phyloP scores from a whole-genome alignment of 164 flowering plant species.

The Paratinospora sagittata region DNA sequence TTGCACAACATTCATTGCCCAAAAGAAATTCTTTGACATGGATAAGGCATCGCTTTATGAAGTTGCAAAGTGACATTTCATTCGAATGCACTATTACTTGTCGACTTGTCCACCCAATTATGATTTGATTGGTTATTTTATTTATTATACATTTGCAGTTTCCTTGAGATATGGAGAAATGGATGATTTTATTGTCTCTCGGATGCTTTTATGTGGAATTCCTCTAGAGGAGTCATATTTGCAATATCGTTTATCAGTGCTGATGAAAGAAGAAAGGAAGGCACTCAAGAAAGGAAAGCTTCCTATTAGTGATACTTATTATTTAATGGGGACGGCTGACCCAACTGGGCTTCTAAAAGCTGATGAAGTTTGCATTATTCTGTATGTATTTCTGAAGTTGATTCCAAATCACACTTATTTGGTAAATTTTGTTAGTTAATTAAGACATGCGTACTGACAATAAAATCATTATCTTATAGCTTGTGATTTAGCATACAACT shows the following conservation, averaged over 20 bases:
- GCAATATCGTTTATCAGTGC: constrained; percentile 33
- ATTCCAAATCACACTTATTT: background rate
- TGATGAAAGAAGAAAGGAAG: constrained; percentile 40
- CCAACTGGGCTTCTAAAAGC: constrained; percentile 57
- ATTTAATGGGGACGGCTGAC: constrained; percentile 85
- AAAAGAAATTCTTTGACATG: too few species aligned
- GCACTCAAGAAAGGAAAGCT: constrained; percentile 55
- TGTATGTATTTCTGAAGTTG: constrained; percentile 41
- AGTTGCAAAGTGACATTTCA: background rate
- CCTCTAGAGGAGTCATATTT: constrained; percentile 76
- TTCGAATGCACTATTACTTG: background rate
- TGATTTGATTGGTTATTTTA: background rate
- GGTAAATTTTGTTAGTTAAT: background rate
- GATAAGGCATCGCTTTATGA: too few species aligned
- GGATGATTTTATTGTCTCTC: constrained; percentile 37
- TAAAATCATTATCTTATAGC: background rate
- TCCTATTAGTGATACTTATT: constrained; percentile 50
- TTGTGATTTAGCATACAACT: background rate
- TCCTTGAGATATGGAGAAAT: constrained; percentile 40
- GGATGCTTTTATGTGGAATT: constrained; percentile 65
- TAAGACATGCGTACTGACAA: background rate
- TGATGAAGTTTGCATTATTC: constrained; percentile 74
- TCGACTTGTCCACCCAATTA: background rate
- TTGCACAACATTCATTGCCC: background rate
- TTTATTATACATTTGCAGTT: constrained; percentile 30